Evolutionary conservation across 2,329 filamentous ascomycete genomes (phyloP).

Genomic region (Aureobasidium subglaciale): DNA sequence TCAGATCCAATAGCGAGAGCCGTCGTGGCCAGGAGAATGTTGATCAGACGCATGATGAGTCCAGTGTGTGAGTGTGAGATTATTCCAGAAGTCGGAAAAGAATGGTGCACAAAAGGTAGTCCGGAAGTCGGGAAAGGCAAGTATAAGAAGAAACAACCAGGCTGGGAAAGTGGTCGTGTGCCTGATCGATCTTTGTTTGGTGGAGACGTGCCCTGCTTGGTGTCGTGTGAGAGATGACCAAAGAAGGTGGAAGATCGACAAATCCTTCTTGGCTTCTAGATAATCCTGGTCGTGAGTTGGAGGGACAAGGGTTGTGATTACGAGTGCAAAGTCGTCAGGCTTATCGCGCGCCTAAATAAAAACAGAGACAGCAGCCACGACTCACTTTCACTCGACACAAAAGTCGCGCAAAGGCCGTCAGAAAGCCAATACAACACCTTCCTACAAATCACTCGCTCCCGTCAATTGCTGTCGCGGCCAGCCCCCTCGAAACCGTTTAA

Average conservation of each 20-base stretch:
- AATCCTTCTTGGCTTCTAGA: constrained; percentile 1
- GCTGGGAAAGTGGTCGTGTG: constrained; percentile 8
- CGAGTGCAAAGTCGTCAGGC: neutral
- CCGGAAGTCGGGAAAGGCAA: neutral
- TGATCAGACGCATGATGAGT: neutral
- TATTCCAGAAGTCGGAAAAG: neutral
- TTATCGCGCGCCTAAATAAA: constrained; percentile 11
- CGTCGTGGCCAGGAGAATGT: constrained; percentile 2
- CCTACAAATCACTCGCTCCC: neutral
- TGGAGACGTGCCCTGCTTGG: neutral
- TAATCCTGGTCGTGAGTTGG: constrained; percentile 6
- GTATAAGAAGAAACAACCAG: neutral
- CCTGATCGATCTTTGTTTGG: constrained; percentile 9
- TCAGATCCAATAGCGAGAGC: neutral
- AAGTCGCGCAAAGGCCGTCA: constrained; percentile 4
- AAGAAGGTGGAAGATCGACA: constrained; percentile 5
- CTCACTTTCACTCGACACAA: neutral
- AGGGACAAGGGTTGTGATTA: constrained; percentile 12
- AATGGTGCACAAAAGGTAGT: neutral
- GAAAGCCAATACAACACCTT: neutral
- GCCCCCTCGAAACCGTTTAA: constrained; percentile 13
- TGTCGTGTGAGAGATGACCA: constrained; percentile 9
- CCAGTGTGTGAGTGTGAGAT: neutral
- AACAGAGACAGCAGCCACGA: neutral
- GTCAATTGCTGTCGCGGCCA: constrained; percentile 3